These are phyloP conservation scores for Microbotryum violaceum DNA, from an alignment of 1,284 basidiomycete species.

Conservation along the genomic window DNA sequence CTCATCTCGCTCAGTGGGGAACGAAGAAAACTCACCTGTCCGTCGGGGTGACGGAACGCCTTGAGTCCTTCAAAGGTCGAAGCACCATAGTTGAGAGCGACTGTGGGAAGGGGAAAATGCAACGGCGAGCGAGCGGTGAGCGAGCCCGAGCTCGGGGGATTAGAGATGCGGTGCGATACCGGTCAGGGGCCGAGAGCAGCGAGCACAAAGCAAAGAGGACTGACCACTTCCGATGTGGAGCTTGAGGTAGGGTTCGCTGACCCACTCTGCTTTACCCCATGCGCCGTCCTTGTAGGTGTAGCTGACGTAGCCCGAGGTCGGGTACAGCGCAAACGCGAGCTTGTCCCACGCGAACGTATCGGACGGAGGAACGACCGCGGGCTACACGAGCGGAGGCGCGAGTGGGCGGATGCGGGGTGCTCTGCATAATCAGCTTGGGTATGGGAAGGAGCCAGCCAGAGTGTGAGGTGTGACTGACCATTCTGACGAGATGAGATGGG, in stretches of 20 bases:
- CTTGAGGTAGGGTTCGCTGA: slow-evolving; percentile 36
- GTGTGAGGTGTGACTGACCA: no score
- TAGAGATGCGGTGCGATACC: no score
- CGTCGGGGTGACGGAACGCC: slow-evolving; percentile 33
- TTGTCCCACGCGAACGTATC: slow-evolving; percentile 31
- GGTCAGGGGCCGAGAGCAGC: no score
- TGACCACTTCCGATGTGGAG: slow-evolving; percentile 36
- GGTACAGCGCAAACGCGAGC: slow-evolving; percentile 31
- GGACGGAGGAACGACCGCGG: slow-evolving; percentile 19
- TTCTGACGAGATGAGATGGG: no score
- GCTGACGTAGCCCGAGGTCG: slow-evolving; percentile 31
- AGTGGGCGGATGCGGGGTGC: no score
- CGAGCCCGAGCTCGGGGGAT: no score
- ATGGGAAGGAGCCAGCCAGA: no score
- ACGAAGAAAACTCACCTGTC: slow-evolving; percentile 6
- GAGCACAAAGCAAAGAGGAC: neutral
- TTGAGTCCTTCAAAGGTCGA: slow-evolving; percentile 39
- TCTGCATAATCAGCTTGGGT: no score
- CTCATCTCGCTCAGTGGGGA: no score
- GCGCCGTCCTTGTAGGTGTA: slow-evolving; percentile 18
- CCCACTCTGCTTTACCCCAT: slow-evolving; percentile 20
- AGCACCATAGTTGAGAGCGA: slow-evolving; percentile 40
- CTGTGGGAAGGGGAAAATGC: neutral
- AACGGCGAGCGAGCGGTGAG: no score
- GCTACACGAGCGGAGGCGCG: neutral